A percentile compares a stretch with the other conserved stretches of the same genome.
These are phyloP conservation scores for Silene uniflora DNA, from an alignment of 148 eudicot genomes.

Conservation along the genomic window DNA sequence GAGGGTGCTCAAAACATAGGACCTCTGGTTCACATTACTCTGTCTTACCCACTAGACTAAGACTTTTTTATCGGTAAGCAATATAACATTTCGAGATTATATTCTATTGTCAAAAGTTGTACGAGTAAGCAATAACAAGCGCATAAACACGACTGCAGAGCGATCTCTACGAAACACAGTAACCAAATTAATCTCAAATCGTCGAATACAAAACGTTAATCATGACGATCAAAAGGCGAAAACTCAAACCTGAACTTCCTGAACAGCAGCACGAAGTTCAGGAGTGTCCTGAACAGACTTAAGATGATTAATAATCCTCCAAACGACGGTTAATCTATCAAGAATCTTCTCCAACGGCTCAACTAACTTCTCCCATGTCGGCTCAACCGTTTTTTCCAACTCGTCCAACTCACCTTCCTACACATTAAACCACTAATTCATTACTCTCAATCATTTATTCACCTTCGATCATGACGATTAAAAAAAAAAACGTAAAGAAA, in stretches of 20 bases:
- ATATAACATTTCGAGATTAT: no score
- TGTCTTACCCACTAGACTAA: no score
- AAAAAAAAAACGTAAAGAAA: no score
- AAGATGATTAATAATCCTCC: slow-evolving; percentile 93
- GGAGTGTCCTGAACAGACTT: slow-evolving; percentile 78
- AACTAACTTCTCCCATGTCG: slow-evolving; percentile 83
- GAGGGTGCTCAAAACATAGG: no score
- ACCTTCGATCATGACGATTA: neutral
- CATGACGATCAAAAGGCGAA: neutral
- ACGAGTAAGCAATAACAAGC: no score
- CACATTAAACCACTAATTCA: neutral
- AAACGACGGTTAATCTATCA: slow-evolving; percentile 63
- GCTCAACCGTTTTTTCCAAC: slow-evolving; percentile 80
- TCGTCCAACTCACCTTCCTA: slow-evolving; percentile 73
- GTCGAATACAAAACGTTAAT: neutral
- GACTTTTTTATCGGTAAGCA: no score
- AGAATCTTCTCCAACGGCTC: slow-evolving; percentile 82
- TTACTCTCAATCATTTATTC: no score
- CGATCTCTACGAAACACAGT: neutral
- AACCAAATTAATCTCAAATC: neutral
- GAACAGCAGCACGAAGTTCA: slow-evolving; percentile 91
- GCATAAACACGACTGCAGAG: neutral
- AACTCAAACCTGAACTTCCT: slow-evolving; percentile 80
- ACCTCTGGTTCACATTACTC: no score
- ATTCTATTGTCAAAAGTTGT: no score